A percentile compares a stretch with the other conserved stretches of the same genome.
These are phyloP conservation scores for Corynascus novoguineensis DNA, from an alignment of 495 filamentous ascomycete genomes.

Conservation along the genomic window DNA sequence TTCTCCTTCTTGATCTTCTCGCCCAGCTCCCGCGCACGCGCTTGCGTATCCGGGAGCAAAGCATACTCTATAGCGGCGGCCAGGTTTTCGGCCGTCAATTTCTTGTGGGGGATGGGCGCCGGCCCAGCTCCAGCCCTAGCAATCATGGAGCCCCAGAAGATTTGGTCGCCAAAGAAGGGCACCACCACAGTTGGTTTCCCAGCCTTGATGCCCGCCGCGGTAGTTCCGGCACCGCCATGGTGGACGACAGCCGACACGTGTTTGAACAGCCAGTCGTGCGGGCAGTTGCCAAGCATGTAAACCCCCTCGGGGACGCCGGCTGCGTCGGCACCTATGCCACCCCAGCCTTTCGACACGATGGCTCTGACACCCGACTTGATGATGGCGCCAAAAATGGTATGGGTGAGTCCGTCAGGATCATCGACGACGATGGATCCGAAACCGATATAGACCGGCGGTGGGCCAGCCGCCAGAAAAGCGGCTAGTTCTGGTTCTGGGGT, in stretches of 20 bases:
- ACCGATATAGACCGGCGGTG: conserved; percentile 73
- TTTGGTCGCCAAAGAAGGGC: conserved; percentile 82
- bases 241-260: conserved; percentile 72
- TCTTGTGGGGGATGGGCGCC: conserved; percentile 61
- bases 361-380: conserved; percentile 61
- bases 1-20: conserved; percentile 58
- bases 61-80: conserved; percentile 56
- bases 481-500: conserved; percentile 50
- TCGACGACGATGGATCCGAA: conserved; percentile 81
- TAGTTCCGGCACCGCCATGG: conserved; percentile 79
- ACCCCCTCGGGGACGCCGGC: conserved; percentile 58
- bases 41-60: conserved; percentile 50
- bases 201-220: conserved; percentile 63
- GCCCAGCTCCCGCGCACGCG: conserved; percentile 55
- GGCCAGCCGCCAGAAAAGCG: conserved; percentile 52
- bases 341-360: conserved; percentile 77
- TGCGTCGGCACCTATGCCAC: conserved; percentile 60
- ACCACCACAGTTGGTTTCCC: conserved; percentile 70
- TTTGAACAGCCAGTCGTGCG: conserved; percentile 79
- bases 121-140: conserved; percentile 68
- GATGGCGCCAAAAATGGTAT: conserved; percentile 63
- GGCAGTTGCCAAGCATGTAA: conserved; percentile 73
- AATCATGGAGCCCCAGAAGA: conserved; percentile 78
- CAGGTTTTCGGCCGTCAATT: conserved; percentile 57
- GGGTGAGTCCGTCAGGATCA: conserved; percentile 61